phyloP scores from a whole-genome alignment of 2,329 filamentous ascomycete species.

The Aspergillus vadensis region DNA sequence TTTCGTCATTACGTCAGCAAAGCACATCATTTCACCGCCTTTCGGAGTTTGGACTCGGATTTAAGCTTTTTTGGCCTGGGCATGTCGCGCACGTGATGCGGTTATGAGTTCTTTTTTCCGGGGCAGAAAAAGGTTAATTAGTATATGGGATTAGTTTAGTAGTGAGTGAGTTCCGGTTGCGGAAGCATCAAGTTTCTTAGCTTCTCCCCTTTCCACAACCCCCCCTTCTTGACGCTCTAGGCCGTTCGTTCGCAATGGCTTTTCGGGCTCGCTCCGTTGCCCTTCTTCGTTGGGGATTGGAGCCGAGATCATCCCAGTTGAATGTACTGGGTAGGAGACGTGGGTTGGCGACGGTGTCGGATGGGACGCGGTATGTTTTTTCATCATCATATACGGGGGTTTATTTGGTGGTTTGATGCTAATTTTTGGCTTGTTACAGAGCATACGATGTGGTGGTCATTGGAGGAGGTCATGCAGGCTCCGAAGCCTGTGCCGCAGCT shows the following conservation, averaged over 20 bases:
- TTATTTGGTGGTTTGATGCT: conserved; percentile 1
- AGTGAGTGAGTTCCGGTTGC: neutral
- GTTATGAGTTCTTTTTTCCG: conserved; percentile 13
- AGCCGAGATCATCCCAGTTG: conserved; percentile 25
- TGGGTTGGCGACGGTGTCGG: conserved; percentile 43
- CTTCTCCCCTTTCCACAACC: neutral
- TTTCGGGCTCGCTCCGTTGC: conserved; percentile 36
- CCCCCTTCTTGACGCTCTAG: neutral
- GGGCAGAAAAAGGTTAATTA: neutral
- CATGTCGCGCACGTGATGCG: conserved; percentile 12
- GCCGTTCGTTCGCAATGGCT: conserved; percentile 30
- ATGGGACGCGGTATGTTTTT: conserved; percentile 37
- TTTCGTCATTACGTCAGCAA: conserved; percentile 22
- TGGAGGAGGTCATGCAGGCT: conserved; percentile 91
- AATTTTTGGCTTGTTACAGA: conserved; percentile 42
- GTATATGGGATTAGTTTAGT: neutral
- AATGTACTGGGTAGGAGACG: conserved; percentile 24
- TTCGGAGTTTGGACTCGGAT: conserved; percentile 20
- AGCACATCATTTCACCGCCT: conserved; percentile 19
- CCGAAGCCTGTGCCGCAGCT: conserved; percentile 88
- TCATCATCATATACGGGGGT: neutral
- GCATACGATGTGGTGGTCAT: conserved; percentile 92
- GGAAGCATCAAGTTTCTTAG: neutral
- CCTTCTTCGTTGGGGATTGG: conserved; percentile 31
- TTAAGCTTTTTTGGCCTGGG: neutral